phyloP scores from a whole-genome alignment of 2,329 filamentous ascomycete genomes.

The Trichoderma semiorbis region DNA sequence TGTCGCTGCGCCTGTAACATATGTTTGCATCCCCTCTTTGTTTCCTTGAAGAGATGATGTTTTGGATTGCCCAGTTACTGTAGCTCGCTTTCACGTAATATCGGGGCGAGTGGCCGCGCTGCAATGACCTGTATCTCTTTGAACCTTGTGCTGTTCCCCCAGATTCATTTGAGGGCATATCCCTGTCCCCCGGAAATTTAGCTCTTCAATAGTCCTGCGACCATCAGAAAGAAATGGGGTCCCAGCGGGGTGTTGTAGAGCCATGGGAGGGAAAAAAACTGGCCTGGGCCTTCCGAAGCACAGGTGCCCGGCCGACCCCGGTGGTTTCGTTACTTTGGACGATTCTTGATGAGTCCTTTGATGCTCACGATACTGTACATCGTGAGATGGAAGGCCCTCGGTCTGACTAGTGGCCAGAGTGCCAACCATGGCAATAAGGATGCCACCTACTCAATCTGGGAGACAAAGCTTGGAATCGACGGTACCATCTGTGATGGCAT shows the following conservation, averaged over 20 bases:
- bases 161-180: background rate
- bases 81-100: background rate
- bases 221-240: slow-evolving; percentile 13
- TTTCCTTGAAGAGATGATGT: background rate
- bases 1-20: background rate
- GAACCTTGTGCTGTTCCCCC: slow-evolving; percentile 2
- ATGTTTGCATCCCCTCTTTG: background rate
- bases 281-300: slow-evolving; percentile 6
- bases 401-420: background rate
- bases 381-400: background rate
- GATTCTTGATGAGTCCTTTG: background rate
- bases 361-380: background rate
- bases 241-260: background rate
- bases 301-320: background rate
- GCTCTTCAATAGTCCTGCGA: slow-evolving; percentile 19
- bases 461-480: background rate
- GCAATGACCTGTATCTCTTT: background rate
- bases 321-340: background rate
- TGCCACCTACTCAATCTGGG: slow-evolving; percentile 10
- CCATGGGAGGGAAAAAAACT: background rate
- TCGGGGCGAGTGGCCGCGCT: background rate
- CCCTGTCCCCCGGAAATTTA: slow-evolving; percentile 21
- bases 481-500: background rate
- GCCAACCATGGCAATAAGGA: background rate
- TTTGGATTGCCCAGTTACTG: background rate